phyloP scores from a whole-genome alignment of 106 monocot genomes.

The Amphibolis antarctica region DNA sequence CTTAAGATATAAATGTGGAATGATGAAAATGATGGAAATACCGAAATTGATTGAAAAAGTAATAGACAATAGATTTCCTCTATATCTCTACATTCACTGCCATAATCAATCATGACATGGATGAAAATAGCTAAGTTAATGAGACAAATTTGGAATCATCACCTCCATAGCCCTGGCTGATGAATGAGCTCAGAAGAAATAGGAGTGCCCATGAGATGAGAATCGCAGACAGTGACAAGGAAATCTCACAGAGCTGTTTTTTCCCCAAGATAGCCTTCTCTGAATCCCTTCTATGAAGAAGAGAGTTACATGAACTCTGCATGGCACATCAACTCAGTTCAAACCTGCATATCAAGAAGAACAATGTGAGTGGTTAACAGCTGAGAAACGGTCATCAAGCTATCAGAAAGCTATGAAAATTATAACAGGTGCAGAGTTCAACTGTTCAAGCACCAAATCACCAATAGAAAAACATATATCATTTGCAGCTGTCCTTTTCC shows the following conservation, averaged over 20 bases:
- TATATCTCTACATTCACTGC: too few relatives aligned
- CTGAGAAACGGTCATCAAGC: neutral
- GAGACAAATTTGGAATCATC: too few relatives aligned
- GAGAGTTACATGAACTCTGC: constrained; percentile 65
- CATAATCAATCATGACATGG: too few relatives aligned
- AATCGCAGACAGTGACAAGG: constrained; percentile 30
- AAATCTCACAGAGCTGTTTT: constrained; percentile 29
- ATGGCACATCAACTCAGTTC: constrained; percentile 34
- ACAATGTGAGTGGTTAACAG: neutral
- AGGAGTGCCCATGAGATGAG: constrained; percentile 44
- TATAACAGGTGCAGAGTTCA: too few relatives aligned
- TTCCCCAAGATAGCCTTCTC: constrained; percentile 15
- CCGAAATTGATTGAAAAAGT: constrained; percentile 2
- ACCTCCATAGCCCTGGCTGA: constrained; percentile 40
- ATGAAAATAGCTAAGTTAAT: too few relatives aligned
- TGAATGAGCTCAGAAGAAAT: constrained; percentile 46
- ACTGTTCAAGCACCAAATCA: too few relatives aligned
- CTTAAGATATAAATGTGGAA: neutral
- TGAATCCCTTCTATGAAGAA: constrained; percentile 51
- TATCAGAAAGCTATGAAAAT: neutral
- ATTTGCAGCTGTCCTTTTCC: too few relatives aligned
- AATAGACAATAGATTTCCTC: too few relatives aligned
- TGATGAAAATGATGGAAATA: neutral
- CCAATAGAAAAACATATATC: too few relatives aligned
- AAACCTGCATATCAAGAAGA: neutral